A percentile compares a stretch with the other conserved stretches of the same genome.
phyloP scores from a whole-genome alignment of 257 asterid species.

The Solanum ahanhuiri region DNA sequence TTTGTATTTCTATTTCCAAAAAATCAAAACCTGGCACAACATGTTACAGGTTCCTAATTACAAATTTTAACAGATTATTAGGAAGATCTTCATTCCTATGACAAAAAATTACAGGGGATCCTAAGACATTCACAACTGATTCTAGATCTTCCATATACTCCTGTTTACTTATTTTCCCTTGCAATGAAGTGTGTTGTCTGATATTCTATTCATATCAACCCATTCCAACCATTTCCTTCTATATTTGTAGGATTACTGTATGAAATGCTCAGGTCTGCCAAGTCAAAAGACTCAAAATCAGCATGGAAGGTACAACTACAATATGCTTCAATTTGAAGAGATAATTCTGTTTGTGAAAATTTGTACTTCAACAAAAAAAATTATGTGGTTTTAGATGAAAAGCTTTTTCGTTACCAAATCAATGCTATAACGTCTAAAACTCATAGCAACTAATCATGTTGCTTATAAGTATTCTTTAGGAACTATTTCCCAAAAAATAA shows the following conservation, averaged over 20 bases:
- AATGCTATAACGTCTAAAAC: background rate
- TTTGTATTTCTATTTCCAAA: background rate
- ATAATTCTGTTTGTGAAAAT: background rate
- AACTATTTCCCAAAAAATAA: background rate
- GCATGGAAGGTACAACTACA: conserved; percentile 74
- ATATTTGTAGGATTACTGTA: conserved; percentile 60
- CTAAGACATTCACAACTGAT: background rate
- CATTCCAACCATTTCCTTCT: conserved; percentile 5
- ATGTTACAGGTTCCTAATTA: background rate
- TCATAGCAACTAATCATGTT: background rate
- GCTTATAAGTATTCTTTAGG: background rate
- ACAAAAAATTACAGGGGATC: background rate
- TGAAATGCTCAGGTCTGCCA: conserved; percentile 96
- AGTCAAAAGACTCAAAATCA: conserved; percentile 82
- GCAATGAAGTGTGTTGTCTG: background rate
- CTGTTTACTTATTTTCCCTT: background rate
- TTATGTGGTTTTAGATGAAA: background rate
- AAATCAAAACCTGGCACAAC: background rate
- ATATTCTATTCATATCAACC: background rate
- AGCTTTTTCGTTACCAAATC: background rate
- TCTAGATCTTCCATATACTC: background rate
- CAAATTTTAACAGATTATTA: background rate
- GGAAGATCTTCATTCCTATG: background rate
- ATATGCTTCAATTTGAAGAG: background rate
- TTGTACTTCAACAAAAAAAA: background rate